Conservation (phyloP, 164 flowering plant genomes). For the Umbilicus rupestris region DNA sequence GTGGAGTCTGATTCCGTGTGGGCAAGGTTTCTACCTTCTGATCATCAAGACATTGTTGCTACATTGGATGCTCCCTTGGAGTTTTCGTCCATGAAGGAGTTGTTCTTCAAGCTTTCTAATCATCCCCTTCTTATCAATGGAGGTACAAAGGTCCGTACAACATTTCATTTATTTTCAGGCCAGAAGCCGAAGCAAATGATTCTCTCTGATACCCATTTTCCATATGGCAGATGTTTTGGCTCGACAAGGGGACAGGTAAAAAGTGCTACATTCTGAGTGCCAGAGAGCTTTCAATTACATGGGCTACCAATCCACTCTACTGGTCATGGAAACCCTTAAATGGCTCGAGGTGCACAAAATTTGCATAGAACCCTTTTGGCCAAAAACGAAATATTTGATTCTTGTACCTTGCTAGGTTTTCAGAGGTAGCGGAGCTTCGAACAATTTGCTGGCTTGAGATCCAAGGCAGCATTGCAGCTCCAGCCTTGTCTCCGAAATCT, state of each 20-base stretch:
- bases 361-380: too few species aligned
- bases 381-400: too few species aligned
- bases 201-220: not conserved
- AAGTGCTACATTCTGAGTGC: constrained; percentile 25
- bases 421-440: constrained; percentile 26
- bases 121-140: constrained; percentile 25
- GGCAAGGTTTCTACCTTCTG: constrained; percentile 32
- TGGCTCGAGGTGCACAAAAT: constrained; percentile 28
- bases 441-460: constrained; percentile 25
- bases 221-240: constrained; percentile 17
- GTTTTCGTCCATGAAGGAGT: constrained; percentile 29
- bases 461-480: constrained; percentile 21
- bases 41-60: constrained; percentile 20
- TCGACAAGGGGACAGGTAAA: constrained; percentile 24
- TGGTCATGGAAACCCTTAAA: constrained; percentile 28
- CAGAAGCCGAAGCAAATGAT: not conserved
- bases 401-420: constrained; percentile 17
- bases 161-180: not conserved
- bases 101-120: constrained; percentile 21
- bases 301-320: constrained; percentile 16
- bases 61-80: constrained; percentile 1
- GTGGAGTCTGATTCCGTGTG: constrained; percentile 30
- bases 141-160: constrained; percentile 24
- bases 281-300: constrained; percentile 25
- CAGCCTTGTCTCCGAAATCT: constrained; percentile 23